Conservation (phyloP, 2,329 filamentous ascomycete species). For the Phyllosticta paracitricarpa region DNA sequence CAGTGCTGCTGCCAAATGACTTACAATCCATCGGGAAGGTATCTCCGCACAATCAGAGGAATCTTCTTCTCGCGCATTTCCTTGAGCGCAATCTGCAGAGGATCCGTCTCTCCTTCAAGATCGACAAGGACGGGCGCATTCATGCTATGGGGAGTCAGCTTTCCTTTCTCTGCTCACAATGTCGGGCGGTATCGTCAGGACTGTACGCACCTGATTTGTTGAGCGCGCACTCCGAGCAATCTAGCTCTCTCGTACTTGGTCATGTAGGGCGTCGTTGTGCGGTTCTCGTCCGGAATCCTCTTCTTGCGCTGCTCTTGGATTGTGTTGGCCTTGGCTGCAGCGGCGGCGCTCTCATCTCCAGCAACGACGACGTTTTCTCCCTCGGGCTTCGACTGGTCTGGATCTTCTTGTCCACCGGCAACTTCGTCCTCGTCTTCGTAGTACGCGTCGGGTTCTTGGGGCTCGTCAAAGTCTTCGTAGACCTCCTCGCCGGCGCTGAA, state of each 20-base stretch:
- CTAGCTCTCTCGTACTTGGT: slow-evolving; percentile 97
- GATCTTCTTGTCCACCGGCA: slow-evolving; percentile 25
- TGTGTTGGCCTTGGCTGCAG: slow-evolving; percentile 38
- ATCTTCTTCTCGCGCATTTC: slow-evolving; percentile 98
- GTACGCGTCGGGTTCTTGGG: slow-evolving; percentile 56
- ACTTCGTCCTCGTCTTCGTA: slow-evolving; percentile 53
- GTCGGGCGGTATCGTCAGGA: background rate
- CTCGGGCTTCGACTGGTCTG: slow-evolving; percentile 15
- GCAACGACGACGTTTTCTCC: slow-evolving; percentile 32
- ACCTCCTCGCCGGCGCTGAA: slow-evolving; percentile 7
- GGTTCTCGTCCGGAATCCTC: slow-evolving; percentile 80
- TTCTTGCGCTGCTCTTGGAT: slow-evolving; percentile 58
- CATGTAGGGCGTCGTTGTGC: slow-evolving; percentile 95
- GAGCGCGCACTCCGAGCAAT: slow-evolving; percentile 81
- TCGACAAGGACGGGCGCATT: slow-evolving; percentile 96
- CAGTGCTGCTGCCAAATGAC: slow-evolving; percentile 27
- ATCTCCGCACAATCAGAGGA: slow-evolving; percentile 84
- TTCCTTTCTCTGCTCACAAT: background rate
- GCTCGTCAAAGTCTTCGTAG: slow-evolving; percentile 33
- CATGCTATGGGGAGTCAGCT: slow-evolving; percentile 51
- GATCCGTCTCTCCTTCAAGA: slow-evolving; percentile 94
- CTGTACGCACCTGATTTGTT: slow-evolving; percentile 77
- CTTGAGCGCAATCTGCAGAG: slow-evolving; percentile 93
- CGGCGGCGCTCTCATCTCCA: slow-evolving; percentile 41
- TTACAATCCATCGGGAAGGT: slow-evolving; percentile 93